A percentile compares a stretch with the other conserved stretches of the same genome.
These are phyloP conservation scores for Aspergillus japonicus DNA, from an alignment of 2,329 filamentous ascomycete species.

Conservation along the genomic window DNA sequence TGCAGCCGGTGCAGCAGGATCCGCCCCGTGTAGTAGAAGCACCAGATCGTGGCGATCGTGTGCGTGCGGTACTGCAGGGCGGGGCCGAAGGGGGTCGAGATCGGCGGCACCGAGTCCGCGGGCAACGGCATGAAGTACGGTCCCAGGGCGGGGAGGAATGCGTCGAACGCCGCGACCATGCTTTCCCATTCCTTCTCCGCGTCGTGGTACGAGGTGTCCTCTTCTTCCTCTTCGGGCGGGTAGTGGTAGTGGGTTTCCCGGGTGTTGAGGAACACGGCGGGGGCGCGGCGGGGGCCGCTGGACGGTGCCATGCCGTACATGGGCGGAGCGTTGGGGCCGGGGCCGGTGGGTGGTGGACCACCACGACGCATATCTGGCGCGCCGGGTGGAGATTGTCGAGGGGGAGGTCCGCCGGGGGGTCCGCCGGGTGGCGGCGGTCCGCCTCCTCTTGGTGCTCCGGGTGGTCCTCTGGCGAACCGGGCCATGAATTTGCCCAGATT, in stretches of 20 bases:
- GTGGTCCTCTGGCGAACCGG: constrained; percentile 24
- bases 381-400: constrained; percentile 9
- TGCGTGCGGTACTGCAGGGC: constrained; percentile 81
- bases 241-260: constrained; percentile 3
- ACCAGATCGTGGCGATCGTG: constrained; percentile 84
- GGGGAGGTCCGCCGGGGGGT: no score
- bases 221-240: constrained; percentile 54
- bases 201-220: constrained; percentile 64
- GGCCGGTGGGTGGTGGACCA: constrained; percentile 8
- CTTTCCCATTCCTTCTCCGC: constrained; percentile 74
- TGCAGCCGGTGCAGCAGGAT: constrained; percentile 81
- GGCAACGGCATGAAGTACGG: constrained; percentile 74
- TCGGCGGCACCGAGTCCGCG: constrained; percentile 62
- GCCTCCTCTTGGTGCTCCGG: no score
- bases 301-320: constrained; percentile 53
- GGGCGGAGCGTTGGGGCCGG: constrained; percentile 28
- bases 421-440: no score
- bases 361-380: constrained; percentile 8
- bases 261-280: constrained; percentile 52
- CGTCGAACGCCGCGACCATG: constrained; percentile 43
- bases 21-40: constrained; percentile 79
- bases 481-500: constrained; percentile 46
- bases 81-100: constrained; percentile 74
- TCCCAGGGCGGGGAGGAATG: constrained; percentile 60
- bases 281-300: constrained; percentile 43